Conservation (phyloP, 2,329 filamentous ascomycete species). For the Chrysoporthe cubensis region DNA sequence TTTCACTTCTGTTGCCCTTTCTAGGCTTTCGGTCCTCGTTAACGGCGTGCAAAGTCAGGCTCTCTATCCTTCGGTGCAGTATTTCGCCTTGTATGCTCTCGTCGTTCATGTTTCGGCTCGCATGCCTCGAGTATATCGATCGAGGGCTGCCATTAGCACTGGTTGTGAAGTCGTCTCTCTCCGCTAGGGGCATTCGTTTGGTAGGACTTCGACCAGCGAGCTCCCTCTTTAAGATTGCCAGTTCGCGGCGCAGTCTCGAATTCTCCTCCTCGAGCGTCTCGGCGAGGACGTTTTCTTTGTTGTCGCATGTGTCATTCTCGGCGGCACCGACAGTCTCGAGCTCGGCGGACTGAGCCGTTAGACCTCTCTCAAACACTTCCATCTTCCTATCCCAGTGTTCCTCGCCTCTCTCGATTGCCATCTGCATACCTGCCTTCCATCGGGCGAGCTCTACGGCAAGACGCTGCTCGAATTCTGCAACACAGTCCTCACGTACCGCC, state of each 20-base stretch:
- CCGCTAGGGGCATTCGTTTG: constrained; percentile 59
- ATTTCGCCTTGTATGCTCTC: constrained; percentile 35
- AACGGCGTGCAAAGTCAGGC: constrained; percentile 50
- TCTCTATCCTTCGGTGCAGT: constrained; percentile 54
- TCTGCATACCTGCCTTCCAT: constrained; percentile 80
- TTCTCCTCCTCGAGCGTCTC: constrained; percentile 74
- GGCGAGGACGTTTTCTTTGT: constrained; percentile 66
- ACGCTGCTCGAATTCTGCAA: constrained; percentile 79
- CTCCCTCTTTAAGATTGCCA: constrained; percentile 69
- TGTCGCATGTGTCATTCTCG: constrained; percentile 48
- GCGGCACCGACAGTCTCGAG: constrained; percentile 48
- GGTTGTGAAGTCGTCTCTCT: constrained; percentile 52
- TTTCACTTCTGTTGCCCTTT: constrained; percentile 20
- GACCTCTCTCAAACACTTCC: constrained; percentile 61
- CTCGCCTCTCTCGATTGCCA: constrained; percentile 79
- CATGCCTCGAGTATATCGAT: constrained; percentile 5
- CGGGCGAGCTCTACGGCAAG: constrained; percentile 75
- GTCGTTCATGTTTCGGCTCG: constrained; percentile 17
- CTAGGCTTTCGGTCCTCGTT: constrained; percentile 14
- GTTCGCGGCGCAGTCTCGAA: constrained; percentile 66
- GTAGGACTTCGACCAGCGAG: constrained; percentile 65
- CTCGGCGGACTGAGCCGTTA: constrained; percentile 51
- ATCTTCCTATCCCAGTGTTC: constrained; percentile 85
- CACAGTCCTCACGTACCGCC: constrained; percentile 87
- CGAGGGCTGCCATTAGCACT: constrained; percentile 23